Conservation (phyloP, 768 basidiomycete species). For the Tricholoma flavovirens region DNA sequence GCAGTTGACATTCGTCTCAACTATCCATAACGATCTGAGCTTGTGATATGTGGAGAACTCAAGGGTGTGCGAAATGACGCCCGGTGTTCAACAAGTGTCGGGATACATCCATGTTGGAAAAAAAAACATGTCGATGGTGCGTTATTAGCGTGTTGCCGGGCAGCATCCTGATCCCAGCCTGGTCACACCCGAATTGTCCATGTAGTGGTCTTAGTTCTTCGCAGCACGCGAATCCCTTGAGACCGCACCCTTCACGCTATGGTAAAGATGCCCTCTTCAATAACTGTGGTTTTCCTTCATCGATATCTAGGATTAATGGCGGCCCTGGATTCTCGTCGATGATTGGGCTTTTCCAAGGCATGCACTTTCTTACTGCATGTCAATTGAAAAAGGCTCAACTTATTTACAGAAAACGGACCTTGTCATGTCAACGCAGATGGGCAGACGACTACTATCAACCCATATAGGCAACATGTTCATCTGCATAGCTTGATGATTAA, state of each 20-base stretch:
- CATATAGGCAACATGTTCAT: constrained; percentile 58
- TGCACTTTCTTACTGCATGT: background rate
- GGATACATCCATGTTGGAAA: constrained; percentile 56
- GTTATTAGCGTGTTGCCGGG: constrained; percentile 5
- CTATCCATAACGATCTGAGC: constrained; percentile 18
- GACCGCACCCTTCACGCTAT: constrained; percentile 61
- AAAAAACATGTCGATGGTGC: constrained; percentile 52
- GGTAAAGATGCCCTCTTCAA: constrained; percentile 30
- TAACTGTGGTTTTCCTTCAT: background rate
- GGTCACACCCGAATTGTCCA: background rate
- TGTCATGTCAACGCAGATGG: constrained; percentile 54
- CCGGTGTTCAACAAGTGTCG: constrained; percentile 52
- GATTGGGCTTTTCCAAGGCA: constrained; percentile 64
- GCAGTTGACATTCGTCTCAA: constrained; percentile 16
- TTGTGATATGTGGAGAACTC: constrained; percentile 52
- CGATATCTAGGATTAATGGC: constrained; percentile 45
- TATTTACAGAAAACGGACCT: constrained; percentile 51
- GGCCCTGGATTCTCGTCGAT: constrained; percentile 60
- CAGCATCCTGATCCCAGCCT: background rate
- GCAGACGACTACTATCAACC: constrained; percentile 48
- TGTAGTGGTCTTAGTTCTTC: constrained; percentile 73
- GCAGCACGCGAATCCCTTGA: constrained; percentile 55
- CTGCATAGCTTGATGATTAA: constrained; percentile 72
- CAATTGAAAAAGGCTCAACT: background rate
- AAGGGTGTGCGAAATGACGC: constrained; percentile 61